Conservation (phyloP, 257 asterid genomes). For the Nicotiana benthamiana region DNA sequence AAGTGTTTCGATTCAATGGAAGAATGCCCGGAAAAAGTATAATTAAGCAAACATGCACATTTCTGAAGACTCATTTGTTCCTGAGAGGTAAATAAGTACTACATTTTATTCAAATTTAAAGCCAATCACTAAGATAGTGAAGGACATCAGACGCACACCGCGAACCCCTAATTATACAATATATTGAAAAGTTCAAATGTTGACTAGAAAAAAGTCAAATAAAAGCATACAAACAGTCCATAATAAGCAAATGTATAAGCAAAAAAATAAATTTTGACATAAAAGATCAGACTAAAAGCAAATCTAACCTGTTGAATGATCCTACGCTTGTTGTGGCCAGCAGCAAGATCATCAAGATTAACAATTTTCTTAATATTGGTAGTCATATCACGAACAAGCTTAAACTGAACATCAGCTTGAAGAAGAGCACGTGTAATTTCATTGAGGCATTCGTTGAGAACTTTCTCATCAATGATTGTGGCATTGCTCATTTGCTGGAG, state of each 20-base stretch:
- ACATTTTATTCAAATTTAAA: not conserved
- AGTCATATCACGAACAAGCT: slow-evolving; percentile 75
- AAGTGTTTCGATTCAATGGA: not conserved
- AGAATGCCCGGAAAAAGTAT: not conserved
- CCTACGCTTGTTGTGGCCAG: slow-evolving; percentile 82
- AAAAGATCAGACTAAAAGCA: not conserved
- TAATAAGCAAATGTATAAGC: not conserved
- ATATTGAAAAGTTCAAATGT: not conserved
- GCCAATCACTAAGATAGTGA: not conserved
- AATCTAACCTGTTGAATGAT: slow-evolving; percentile 58
- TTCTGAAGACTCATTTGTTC: not conserved
- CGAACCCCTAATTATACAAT: too few species aligned
- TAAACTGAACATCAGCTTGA: slow-evolving; percentile 77
- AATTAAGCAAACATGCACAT: not conserved
- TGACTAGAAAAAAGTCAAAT: not conserved
- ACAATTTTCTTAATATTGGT: slow-evolving; percentile 72
- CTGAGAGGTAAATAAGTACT: not conserved
- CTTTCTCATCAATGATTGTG: slow-evolving; percentile 82
- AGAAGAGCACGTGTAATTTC: slow-evolving; percentile 85
- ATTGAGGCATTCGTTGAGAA: slow-evolving; percentile 69
- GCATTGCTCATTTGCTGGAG: slow-evolving; percentile 98
- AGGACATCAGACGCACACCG: not conserved
- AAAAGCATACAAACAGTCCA: not conserved
- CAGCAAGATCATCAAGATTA: slow-evolving; percentile 83
- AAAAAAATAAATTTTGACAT: not conserved